Percentiles rank a stretch among this genome's conserved stretches.
These are phyloP conservation scores for Cercophora newfieldiana DNA, from an alignment of 495 filamentous ascomycete species.

Conservation along the genomic window DNA sequence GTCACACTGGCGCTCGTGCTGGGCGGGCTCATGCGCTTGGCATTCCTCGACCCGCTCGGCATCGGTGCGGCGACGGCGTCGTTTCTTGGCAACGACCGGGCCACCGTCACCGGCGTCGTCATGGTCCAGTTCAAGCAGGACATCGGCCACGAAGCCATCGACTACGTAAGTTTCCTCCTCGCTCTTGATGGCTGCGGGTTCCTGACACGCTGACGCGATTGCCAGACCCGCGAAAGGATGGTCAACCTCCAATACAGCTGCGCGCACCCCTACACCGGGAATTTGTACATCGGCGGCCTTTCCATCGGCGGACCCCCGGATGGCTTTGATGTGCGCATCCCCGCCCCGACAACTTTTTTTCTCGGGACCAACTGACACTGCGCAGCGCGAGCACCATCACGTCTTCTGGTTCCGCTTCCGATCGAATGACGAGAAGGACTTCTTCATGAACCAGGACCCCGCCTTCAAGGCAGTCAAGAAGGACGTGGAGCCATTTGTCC, in stretches of 20 bases:
- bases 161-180: slow-evolving; percentile 43
- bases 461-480: not conserved
- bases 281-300: not conserved
- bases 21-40: slow-evolving; percentile 9
- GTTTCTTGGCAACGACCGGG: not conserved
- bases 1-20: slow-evolving; percentile 15
- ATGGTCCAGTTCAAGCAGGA: slow-evolving; percentile 60
- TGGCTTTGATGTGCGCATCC: not conserved
- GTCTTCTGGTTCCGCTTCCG: not conserved
- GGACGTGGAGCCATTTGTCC: not conserved
- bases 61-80: slow-evolving; percentile 18
- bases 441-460: not conserved
- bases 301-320: not conserved
- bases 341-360: not conserved
- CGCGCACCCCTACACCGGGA: slow-evolving; percentile 4
- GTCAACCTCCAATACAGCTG: slow-evolving; percentile 4
- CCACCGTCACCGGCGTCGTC: slow-evolving; percentile 55
- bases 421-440: not conserved
- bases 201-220: not conserved
- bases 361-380: not conserved
- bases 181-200: not conserved
- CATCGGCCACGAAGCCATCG: slow-evolving; percentile 36
- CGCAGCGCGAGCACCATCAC: not conserved
- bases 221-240: slow-evolving; percentile 3
- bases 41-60: slow-evolving; percentile 27